Conservation (phyloP, 345 rosid genomes). For the Firmiana major region DNA sequence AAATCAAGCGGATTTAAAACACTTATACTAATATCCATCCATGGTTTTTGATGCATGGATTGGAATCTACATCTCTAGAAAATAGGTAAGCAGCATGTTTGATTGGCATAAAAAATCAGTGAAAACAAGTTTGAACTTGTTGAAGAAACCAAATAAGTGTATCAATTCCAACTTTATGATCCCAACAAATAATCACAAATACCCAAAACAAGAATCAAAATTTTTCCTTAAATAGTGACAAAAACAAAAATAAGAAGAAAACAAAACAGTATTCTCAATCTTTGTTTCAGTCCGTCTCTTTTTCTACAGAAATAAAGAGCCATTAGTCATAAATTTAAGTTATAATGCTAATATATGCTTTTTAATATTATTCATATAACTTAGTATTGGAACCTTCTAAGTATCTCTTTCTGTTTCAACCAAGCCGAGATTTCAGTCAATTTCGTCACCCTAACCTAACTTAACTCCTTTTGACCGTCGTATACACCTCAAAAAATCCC, state of each 20-base stretch:
- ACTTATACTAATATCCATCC: no score
- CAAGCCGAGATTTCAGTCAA: background rate
- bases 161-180: background rate
- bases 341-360: no score
- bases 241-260: background rate
- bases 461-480: background rate
- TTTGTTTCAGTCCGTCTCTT: background rate
- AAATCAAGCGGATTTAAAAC: no score
- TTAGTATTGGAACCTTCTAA: background rate
- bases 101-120: background rate
- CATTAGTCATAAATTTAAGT: no score
- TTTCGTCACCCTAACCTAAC: background rate
- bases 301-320: background rate
- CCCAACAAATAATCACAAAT: background rate
- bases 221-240: background rate
- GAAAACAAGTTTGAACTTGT: background rate
- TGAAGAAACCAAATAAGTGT: background rate
- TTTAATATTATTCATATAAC: background rate
- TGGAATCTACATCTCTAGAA: background rate
- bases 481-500: background rate
- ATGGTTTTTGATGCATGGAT: background rate
- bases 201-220: no score
- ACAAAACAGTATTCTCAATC: background rate
- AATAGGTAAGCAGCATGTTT: no score
- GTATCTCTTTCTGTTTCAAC: background rate